A percentile compares a stretch with the other conserved stretches of the same genome.
phyloP scores from a whole-genome alignment of 805 yeast genomes.

The Komagataella phaffii region DNA sequence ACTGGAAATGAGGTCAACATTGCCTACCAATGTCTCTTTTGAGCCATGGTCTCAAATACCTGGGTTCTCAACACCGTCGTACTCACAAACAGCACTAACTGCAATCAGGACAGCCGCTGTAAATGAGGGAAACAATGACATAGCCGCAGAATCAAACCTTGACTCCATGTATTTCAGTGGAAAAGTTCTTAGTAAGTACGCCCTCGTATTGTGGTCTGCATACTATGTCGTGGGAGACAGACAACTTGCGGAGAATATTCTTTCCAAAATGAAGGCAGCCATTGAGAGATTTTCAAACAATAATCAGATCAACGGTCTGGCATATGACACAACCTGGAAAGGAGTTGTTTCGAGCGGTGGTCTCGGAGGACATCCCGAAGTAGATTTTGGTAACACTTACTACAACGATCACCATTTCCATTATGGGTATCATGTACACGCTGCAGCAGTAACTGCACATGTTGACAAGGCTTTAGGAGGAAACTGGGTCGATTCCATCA shows the following conservation, averaged over 20 bases:
- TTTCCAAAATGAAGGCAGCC: slow-evolving; percentile 32
- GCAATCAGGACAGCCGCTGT: slow-evolving; percentile 19
- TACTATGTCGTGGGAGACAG: slow-evolving; percentile 28
- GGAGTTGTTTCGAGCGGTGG: slow-evolving; percentile 42
- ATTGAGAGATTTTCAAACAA: slow-evolving; percentile 26
- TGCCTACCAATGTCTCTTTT: slow-evolving; percentile 26
- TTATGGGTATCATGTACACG: slow-evolving; percentile 41
- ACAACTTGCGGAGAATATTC: slow-evolving; percentile 33
- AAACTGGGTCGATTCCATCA: slow-evolving; percentile 36
- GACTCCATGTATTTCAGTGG: slow-evolving; percentile 38
- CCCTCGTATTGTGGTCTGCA: slow-evolving; percentile 38
- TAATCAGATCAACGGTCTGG: slow-evolving; percentile 31
- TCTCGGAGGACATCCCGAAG: slow-evolving; percentile 26
- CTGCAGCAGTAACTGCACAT: slow-evolving; percentile 49
- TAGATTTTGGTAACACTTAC: slow-evolving; percentile 33
- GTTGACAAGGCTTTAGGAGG: slow-evolving; percentile 39
- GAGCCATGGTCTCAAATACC: slow-evolving; percentile 47
- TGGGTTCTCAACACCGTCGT: slow-evolving; percentile 12
- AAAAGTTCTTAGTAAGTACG: slow-evolving; percentile 41
- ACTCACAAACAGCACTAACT: slow-evolving; percentile 8
- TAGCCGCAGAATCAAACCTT: slow-evolving; percentile 25
- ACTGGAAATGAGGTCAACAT: slow-evolving; percentile 23
- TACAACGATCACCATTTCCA: slow-evolving; percentile 50
- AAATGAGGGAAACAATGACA: slow-evolving; percentile 26
- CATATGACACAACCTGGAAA: slow-evolving; percentile 39